Evolutionary conservation across 2,329 filamentous ascomycete species (phyloP).

Genomic region (Bipolaris cookei): DNA sequence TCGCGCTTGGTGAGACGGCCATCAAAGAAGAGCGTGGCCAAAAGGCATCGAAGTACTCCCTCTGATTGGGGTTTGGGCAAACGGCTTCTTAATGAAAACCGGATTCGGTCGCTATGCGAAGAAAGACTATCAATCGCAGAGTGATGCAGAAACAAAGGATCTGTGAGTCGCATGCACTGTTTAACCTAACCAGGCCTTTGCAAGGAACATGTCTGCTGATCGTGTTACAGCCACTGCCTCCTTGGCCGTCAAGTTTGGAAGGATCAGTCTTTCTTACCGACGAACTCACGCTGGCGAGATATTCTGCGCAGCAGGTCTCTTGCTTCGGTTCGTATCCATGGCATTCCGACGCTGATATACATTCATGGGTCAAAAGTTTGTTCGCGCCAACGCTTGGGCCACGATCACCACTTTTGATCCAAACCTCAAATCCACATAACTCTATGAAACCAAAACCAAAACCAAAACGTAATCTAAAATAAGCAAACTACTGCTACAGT

Average conservation of each 20-base stretch:
- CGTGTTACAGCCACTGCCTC: slow-evolving; percentile 34
- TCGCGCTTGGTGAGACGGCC: slow-evolving; percentile 30
- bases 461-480: background rate
- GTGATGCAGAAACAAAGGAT: slow-evolving; percentile 43
- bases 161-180: slow-evolving; percentile 26
- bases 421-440: too few species aligned
- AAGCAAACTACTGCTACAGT: too few species aligned
- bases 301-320: slow-evolving; percentile 32
- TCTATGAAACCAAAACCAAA: too few species aligned
- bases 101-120: slow-evolving; percentile 40
- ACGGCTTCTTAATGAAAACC: slow-evolving; percentile 35
- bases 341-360: slow-evolving; percentile 11
- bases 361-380: too few species aligned
- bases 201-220: slow-evolving; percentile 1
- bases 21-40: slow-evolving; percentile 14
- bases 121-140: slow-evolving; percentile 17
- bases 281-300: slow-evolving; percentile 34
- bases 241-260: slow-evolving; percentile 34
- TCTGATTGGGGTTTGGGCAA: slow-evolving; percentile 39
- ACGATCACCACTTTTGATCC: too few species aligned
- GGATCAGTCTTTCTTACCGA: slow-evolving; percentile 27
- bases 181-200: background rate
- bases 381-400: too few species aligned
- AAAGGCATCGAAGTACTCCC: slow-evolving; percentile 32
- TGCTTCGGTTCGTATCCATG: slow-evolving; percentile 29